Percentiles rank a stretch among this genome's conserved stretches.
These are phyloP conservation scores for Coprinopsis strossmayeri DNA, from an alignment of 768 basidiomycete species.

Conservation along the genomic window DNA sequence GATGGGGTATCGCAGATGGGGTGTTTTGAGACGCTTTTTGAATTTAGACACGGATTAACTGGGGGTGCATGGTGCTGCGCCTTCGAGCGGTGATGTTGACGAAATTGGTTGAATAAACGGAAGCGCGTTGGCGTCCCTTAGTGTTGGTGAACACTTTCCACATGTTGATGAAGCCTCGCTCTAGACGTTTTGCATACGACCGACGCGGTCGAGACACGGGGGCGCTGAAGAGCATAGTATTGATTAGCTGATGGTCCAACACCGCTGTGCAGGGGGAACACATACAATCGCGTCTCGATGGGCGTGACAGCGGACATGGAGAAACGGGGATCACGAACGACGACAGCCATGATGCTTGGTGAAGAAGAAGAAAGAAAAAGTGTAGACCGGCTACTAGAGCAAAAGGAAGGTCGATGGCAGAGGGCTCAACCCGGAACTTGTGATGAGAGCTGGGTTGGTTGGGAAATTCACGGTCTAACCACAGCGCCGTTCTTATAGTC, in stretches of 20 bases:
- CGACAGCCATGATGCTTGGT: neutral
- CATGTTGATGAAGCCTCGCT: neutral
- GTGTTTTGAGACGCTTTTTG: too few relatives aligned
- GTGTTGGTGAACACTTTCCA: constrained; percentile 5
- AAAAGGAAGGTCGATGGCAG: too few relatives aligned
- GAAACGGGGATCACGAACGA: constrained; percentile 2
- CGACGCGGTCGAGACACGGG: neutral
- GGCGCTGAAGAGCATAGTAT: neutral
- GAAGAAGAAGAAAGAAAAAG: too few relatives aligned
- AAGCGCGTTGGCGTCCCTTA: neutral
- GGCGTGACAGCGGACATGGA: neutral
- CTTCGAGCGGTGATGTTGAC: neutral
- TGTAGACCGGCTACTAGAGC: too few relatives aligned
- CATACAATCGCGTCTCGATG: neutral
- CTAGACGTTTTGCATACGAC: neutral
- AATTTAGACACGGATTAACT: too few relatives aligned
- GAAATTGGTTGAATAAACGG: constrained; percentile 1
- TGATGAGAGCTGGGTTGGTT: too few relatives aligned
- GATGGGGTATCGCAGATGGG: too few relatives aligned
- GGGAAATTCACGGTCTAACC: too few relatives aligned
- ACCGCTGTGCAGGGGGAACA: neutral
- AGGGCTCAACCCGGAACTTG: too few relatives aligned
- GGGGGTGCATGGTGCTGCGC: neutral
- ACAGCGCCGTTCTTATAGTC: too few relatives aligned
- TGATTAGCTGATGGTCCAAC: neutral